Conservation (phyloP, 2,329 filamentous ascomycete species). For the Fusarium papillatum region DNA sequence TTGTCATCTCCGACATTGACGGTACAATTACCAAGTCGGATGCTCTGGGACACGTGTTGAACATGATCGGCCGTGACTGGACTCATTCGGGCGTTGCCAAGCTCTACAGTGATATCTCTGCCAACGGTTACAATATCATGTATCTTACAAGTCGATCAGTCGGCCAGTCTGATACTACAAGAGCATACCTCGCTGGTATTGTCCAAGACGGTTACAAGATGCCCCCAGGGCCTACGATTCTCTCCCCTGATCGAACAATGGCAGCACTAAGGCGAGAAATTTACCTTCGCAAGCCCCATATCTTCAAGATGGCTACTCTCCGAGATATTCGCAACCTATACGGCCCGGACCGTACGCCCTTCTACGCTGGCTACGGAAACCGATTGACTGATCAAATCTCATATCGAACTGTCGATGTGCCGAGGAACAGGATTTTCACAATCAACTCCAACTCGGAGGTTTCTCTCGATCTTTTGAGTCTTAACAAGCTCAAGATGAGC, state of each 20-base stretch:
- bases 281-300: constrained; percentile 95
- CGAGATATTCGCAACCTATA: constrained; percentile 95
- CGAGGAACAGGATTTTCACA: constrained; percentile 94
- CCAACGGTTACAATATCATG: constrained; percentile 99
- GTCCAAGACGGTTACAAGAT: constrained; percentile 88
- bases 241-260: constrained; percentile 95
- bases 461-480: constrained; percentile 86
- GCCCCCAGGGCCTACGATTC: constrained; percentile 92
- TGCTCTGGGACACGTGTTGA: constrained; percentile 92
- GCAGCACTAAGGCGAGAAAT: constrained; percentile 92
- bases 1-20: constrained; percentile 98
- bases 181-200: constrained; percentile 91
- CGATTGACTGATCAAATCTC: constrained; percentile 95
- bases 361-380: constrained; percentile 98
- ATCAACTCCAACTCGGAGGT: constrained; percentile 99
- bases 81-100: constrained; percentile 97
- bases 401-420: constrained; percentile 96
- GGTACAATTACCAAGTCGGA: constrained; percentile 99
- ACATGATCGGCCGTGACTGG: constrained; percentile 98
- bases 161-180: constrained; percentile 91
- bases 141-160: constrained; percentile 96
- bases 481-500: constrained; percentile 96
- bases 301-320: constrained; percentile 99
- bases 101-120: constrained; percentile 93
- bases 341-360: constrained; percentile 81